A percentile compares a stretch with the other conserved stretches of the same genome.
These are phyloP conservation scores for Tuctoria greenei DNA, from an alignment of 176 grass and related monocot genomes.

Conservation along the genomic window DNA sequence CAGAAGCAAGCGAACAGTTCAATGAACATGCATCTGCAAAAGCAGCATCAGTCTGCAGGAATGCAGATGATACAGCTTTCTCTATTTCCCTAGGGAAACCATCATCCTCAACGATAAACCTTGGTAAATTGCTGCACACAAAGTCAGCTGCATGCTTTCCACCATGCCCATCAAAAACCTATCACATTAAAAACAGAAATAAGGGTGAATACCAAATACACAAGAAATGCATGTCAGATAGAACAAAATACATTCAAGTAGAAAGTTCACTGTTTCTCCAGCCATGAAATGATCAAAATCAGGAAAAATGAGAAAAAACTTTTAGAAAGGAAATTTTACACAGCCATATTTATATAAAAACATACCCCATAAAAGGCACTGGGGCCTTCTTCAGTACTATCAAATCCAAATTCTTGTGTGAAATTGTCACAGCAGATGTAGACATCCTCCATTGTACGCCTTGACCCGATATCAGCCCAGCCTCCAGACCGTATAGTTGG, in stretches of 20 bases:
- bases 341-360: conserved; percentile 7
- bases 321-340: conserved; percentile 14
- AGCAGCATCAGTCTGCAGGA: conserved; percentile 85
- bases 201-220: conserved; percentile 10
- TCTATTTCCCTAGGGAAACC: conserved; percentile 78
- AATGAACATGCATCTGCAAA: conserved; percentile 79
- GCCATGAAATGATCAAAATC: conserved; percentile 9
- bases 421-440: conserved; percentile 79
- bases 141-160: conserved; percentile 97
- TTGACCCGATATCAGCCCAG: conserved; percentile 77
- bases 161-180: conserved; percentile 99
- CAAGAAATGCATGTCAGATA: conserved; percentile 17
- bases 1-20: conserved; percentile 78
- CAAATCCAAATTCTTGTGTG: conserved; percentile 60
- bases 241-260: conserved; percentile 13
- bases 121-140: conserved; percentile 76
- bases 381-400: conserved; percentile 56
- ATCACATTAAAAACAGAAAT: conserved; percentile 28
- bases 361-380: conserved; percentile 91
- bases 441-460: conserved; percentile 80
- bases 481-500: conserved; percentile 76
- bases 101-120: conserved; percentile 70
- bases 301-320: not conserved
- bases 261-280: conserved; percentile 2
- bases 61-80: conserved; percentile 77